A percentile compares a stretch with the other conserved stretches of the same genome.
Conservation (phyloP, 495 filamentous ascomycete genomes). For the Clavariopsis aquatica region DNA sequence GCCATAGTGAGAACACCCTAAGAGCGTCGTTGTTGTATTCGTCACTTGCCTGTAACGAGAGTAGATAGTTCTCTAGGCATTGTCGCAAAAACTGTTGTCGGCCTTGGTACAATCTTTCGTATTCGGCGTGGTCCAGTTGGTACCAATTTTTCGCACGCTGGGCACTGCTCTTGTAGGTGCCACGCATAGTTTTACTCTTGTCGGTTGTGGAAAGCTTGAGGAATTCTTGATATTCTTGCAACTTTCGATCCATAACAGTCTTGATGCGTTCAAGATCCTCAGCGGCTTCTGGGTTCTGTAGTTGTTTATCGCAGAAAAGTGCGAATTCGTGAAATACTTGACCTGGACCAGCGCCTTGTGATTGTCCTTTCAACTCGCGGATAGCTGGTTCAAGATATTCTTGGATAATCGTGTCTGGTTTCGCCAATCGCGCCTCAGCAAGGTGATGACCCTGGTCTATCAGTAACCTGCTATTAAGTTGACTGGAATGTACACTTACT, state of each 20-base stretch:
- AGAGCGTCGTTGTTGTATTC: slow-evolving; percentile 85
- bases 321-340: slow-evolving; percentile 94
- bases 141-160: slow-evolving; percentile 83
- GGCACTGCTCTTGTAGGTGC: slow-evolving; percentile 48
- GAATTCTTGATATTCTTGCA: slow-evolving; percentile 47
- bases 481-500: slow-evolving; percentile 50
- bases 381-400: slow-evolving; percentile 81
- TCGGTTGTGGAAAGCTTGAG: slow-evolving; percentile 69
- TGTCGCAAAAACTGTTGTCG: slow-evolving; percentile 79
- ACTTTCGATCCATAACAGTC: slow-evolving; percentile 76
- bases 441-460: slow-evolving; percentile 69
- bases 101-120: slow-evolving; percentile 70
- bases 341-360: slow-evolving; percentile 72
- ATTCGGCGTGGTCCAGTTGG: slow-evolving; percentile 82
- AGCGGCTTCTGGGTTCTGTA: slow-evolving; percentile 77
- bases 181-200: slow-evolving; percentile 44
- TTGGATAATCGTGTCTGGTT: slow-evolving; percentile 83
- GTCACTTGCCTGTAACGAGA: slow-evolving; percentile 79
- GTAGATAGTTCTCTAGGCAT: slow-evolving; percentile 93
- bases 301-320: slow-evolving; percentile 88
- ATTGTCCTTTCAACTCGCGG: slow-evolving; percentile 70
- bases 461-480: neutral
- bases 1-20: slow-evolving; percentile 93
- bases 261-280: slow-evolving; percentile 84
- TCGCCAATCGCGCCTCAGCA: slow-evolving; percentile 89